A percentile compares a stretch with the other conserved stretches of the same genome.
These are phyloP conservation scores for Debaryomyces coudertii DNA, from an alignment of 1,139 yeast genomes.

Conservation along the genomic window DNA sequence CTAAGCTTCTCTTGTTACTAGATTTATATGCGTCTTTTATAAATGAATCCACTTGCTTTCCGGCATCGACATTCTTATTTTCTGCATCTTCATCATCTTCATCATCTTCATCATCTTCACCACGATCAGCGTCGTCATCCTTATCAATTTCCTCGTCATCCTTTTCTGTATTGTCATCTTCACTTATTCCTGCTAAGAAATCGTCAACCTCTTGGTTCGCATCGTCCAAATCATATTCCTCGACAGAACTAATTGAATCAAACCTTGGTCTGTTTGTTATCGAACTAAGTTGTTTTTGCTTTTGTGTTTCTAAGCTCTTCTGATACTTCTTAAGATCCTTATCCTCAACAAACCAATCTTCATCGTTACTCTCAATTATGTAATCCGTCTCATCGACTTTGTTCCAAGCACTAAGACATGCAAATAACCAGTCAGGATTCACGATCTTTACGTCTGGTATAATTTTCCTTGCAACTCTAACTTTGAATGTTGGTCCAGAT, in stretches of 20 bases:
- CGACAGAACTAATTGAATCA: conserved; percentile 36
- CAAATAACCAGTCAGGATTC: conserved; percentile 92
- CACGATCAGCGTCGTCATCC: conserved; percentile 29
- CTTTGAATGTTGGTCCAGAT: conserved; percentile 63
- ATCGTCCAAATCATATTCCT: conserved; percentile 54
- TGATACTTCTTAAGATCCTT: conserved; percentile 49
- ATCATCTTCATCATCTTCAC: no score
- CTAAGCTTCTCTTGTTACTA: conserved; percentile 26
- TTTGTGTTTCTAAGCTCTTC: conserved; percentile 30
- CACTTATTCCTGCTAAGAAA: conserved; percentile 58
- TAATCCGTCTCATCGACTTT: conserved; percentile 67
- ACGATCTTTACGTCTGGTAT: conserved; percentile 75
- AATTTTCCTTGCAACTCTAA: conserved; percentile 67
- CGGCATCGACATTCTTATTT: conserved; percentile 12
- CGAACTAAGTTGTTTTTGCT: conserved; percentile 16
- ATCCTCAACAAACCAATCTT: conserved; percentile 46
- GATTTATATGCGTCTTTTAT: conserved; percentile 34
- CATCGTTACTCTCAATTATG: conserved; percentile 49
- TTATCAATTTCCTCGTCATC: conserved; percentile 38
- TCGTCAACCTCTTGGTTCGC: conserved; percentile 64
- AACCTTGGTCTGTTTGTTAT: conserved; percentile 25
- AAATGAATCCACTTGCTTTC: conserved; percentile 28
- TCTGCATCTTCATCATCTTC: conserved; percentile 22
- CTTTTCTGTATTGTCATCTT: conserved; percentile 43
- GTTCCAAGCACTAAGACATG: conserved; percentile 80